Base-by-base conservation (phyloP, 495 filamentous ascomycete genomes). In the Aspergillus panamensis region DNA sequence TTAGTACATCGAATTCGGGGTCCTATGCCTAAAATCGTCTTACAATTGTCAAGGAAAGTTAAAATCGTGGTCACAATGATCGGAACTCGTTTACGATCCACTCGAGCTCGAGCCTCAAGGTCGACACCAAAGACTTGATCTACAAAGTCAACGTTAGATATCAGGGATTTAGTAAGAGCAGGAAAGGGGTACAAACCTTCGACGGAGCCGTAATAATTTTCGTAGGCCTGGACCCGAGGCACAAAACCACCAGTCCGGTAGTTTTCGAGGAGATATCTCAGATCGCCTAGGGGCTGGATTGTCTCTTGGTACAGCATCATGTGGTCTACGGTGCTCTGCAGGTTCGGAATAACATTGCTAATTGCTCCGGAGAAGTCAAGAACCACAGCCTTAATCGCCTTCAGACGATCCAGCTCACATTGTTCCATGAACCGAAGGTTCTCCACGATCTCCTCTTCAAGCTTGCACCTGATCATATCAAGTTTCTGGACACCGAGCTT, bases 301-400 rank as follows among this genome's bases (percentile, higher is more conserved):
- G 94, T 97, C 77, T 99, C 94, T 74, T 99, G 95, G 69, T 95
- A 97, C 21, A 97, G 80, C 87, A 97, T 91, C 94, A 99, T 97
- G 64, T 92, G 89, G 72, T 97, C 95, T 14, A 97, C 91, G 1
- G 90, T 90, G 58, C 93, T 90, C 67, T 97, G 95, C 48, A 99
- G 75, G 64, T 88, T 94, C 14, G 94, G 95, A 64, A 99, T 97
- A 63, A 97, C 92, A 64, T 99, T 97, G 80, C 92, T 94, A 71
- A 99, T 90, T 25, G 94, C 91, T 14, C 94, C 95, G 19, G 95
- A 96, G 73, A 97, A 97, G 73, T 99, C 94, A 32, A 99, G 82
- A 52, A 99, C 86, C 19, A 99, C 94, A 20, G 94, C 89, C 78
- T 97, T 97, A 76, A 97, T 96, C 19, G 94, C 94, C 78, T 95